These are phyloP conservation scores for Ceratocystis diversiconidia DNA, from an alignment of 2,329 filamentous ascomycete genomes.

Conservation along the genomic window DNA sequence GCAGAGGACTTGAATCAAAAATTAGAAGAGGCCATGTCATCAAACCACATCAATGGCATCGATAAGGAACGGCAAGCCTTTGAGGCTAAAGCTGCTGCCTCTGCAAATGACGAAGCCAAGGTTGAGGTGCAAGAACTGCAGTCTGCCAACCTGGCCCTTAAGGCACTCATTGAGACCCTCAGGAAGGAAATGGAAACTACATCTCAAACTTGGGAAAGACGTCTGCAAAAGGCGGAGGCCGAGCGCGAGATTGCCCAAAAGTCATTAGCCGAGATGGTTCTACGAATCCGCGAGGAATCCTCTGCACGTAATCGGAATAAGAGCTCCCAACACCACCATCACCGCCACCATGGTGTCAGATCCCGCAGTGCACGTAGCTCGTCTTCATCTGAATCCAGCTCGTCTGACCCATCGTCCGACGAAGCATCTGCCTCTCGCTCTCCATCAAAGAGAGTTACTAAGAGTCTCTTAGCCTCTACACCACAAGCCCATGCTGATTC, in stretches of 20 bases:
- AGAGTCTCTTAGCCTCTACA: background rate
- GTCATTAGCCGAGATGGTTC: conserved; percentile 75
- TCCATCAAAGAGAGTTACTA: background rate
- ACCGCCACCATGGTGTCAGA: background rate
- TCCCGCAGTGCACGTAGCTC: background rate
- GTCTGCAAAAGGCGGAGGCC: conserved; percentile 51
- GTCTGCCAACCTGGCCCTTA: conserved; percentile 29
- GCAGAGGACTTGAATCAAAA: conserved; percentile 71
- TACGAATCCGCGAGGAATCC: conserved; percentile 46
- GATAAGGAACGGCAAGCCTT: conserved; percentile 3
- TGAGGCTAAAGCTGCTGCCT: background rate
- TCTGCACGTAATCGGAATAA: conserved; percentile 7
- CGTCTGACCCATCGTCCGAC: conserved; percentile 1
- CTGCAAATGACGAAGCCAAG: conserved; percentile 25
- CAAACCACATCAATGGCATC: conserved; percentile 1
- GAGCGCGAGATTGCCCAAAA: conserved; percentile 60
- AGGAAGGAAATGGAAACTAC: conserved; percentile 50
- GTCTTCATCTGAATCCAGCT: conserved; percentile 9
- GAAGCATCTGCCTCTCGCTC: background rate
- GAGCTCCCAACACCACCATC: background rate
- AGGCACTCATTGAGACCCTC: conserved; percentile 62
- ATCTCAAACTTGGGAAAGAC: background rate
- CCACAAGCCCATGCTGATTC: background rate
- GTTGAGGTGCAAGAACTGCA: conserved; percentile 20
- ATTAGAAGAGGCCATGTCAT: conserved; percentile 38